These are phyloP conservation scores for Globisporangium radiosum DNA, from an alignment of 352 stramenopile species.

Conservation along the genomic window DNA sequence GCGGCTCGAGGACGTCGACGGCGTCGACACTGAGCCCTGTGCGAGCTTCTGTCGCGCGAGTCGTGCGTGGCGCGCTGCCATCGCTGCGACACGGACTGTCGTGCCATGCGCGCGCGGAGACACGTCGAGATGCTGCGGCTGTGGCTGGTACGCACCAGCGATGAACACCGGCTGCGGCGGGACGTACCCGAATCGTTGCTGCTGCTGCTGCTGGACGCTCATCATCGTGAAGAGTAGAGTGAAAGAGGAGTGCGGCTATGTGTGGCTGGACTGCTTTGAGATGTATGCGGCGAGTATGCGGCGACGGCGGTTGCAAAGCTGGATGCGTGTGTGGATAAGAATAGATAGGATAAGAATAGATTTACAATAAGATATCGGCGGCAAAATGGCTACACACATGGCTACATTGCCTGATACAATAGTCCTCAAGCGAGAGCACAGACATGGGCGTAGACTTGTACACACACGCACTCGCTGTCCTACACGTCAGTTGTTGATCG, in stretches of 20 bases:
- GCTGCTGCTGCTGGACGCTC: conserved; percentile 6
- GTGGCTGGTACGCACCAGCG: background rate
- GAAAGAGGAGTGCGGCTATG: too few relatives aligned
- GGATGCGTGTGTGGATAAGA: too few relatives aligned
- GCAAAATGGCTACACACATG: too few relatives aligned
- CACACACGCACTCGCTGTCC: too few relatives aligned
- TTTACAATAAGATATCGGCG: too few relatives aligned
- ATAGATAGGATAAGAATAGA: too few relatives aligned
- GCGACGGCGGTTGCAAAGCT: too few relatives aligned
- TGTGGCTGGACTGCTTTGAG: too few relatives aligned
- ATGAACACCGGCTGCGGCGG: background rate
- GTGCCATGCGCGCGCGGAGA: conserved; percentile 16
- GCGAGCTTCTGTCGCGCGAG: conserved; percentile 26
- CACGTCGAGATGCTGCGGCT: background rate
- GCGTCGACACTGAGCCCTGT: background rate
- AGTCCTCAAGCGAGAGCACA: too few relatives aligned
- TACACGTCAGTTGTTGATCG: conserved; percentile 8
- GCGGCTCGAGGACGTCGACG: background rate
- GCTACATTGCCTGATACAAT: too few relatives aligned
- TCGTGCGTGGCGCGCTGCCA: conserved; percentile 42
- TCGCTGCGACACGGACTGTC: conserved; percentile 33
- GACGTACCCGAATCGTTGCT: background rate
- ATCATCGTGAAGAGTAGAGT: conserved; percentile 4
- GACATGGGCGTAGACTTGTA: too few relatives aligned
- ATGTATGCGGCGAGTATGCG: too few relatives aligned